These are phyloP conservation scores for Monosporozyma aerobia DNA, from an alignment of 805 yeast species.

Conservation along the genomic window DNA sequence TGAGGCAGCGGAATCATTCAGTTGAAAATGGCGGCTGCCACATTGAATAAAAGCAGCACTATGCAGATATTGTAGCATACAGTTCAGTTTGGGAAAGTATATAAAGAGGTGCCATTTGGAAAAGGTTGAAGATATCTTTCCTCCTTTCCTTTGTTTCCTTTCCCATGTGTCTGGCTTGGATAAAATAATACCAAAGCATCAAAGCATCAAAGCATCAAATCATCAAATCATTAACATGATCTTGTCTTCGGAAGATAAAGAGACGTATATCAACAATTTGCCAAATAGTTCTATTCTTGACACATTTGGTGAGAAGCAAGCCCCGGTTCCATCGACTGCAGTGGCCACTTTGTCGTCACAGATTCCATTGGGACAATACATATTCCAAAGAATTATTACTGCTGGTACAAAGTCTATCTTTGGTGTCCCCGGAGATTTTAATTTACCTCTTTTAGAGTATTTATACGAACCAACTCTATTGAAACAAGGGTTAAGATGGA, in stretches of 20 bases:
- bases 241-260: neutral
- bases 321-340: neutral
- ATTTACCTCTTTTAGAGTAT: constrained; percentile 58
- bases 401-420: constrained; percentile 52
- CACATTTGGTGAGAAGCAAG: neutral
- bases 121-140: no score
- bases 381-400: constrained; percentile 47
- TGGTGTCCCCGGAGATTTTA: constrained; percentile 78
- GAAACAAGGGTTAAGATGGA: constrained; percentile 45
- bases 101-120: no score
- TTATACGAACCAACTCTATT: constrained; percentile 34
- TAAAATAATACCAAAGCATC: no score
- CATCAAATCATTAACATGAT: neutral
- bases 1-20: no score
- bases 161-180: no score
- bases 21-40: no score
- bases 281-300: neutral
- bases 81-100: no score
- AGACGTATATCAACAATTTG: neutral
- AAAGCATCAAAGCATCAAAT: no score
- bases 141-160: no score
- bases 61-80: no score
- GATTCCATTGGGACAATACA: constrained; percentile 54
- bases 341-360: neutral
- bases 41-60: no score